Conservation (phyloP, 306 rosid genomes). For the Vigna reflexopilosa region DNA sequence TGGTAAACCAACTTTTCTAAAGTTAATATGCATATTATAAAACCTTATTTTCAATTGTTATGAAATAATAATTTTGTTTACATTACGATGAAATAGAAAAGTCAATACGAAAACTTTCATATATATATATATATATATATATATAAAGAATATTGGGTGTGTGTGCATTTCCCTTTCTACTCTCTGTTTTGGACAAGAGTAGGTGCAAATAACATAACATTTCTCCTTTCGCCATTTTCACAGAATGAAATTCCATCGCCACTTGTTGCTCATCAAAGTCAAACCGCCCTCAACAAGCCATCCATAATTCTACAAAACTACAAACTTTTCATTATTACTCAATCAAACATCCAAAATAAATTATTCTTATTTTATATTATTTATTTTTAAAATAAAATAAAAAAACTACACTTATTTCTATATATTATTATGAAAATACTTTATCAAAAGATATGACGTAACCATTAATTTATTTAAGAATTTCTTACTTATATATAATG, state of each 20-base stretch:
- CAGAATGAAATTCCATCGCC: not conserved
- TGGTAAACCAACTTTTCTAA: too few relatives aligned
- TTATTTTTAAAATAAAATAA: too few relatives aligned
- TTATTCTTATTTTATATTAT: not conserved
- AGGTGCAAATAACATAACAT: not conserved
- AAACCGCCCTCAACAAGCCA: constrained; percentile 25
- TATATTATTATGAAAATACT: too few relatives aligned
- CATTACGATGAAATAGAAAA: too few relatives aligned
- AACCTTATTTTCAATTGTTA: too few relatives aligned
- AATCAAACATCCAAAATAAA: not conserved
- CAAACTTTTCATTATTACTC: constrained; percentile 21
- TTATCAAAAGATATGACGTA: too few relatives aligned
- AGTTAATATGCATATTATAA: too few relatives aligned
- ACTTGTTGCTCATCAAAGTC: constrained; percentile 22
- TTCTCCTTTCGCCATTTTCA: constrained; percentile 6
- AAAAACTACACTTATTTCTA: too few relatives aligned
- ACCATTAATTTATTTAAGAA: too few relatives aligned
- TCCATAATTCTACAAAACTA: not conserved
- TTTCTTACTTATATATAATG: not conserved
- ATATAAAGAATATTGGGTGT: not conserved
- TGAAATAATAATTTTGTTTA: too few relatives aligned
- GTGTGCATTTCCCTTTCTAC: not conserved
- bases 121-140: too few relatives aligned
- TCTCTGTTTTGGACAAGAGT: not conserved
- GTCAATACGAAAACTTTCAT: too few relatives aligned